A percentile compares a stretch with the other conserved stretches of the same genome.
phyloP scores from a whole-genome alignment of 1,139 yeast species.

The Candida glucosophila region DNA sequence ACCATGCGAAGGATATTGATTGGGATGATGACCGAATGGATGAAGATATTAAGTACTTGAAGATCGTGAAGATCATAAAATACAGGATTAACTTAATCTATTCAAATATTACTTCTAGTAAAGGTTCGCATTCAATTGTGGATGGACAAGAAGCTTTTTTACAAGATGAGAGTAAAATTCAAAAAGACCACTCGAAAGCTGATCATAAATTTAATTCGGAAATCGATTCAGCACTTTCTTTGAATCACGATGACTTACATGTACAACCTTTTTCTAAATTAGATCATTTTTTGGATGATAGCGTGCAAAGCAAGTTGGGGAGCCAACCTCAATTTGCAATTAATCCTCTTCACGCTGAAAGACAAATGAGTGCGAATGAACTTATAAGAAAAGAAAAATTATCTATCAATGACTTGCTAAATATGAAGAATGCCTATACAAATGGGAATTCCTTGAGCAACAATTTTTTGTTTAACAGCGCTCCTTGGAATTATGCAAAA shows the following conservation, averaged over 20 bases:
- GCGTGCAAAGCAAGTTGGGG: conserved; percentile 12
- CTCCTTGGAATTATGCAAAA: not conserved
- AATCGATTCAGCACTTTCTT: too few relatives aligned
- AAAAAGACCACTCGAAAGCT: too few relatives aligned
- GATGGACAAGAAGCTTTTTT: too few relatives aligned
- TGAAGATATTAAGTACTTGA: conserved; percentile 39
- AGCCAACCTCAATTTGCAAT: conserved; percentile 6
- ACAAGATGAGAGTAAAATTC: too few relatives aligned
- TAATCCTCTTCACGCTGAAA: not conserved
- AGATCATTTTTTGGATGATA: conserved; percentile 22
- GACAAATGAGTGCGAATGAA: conserved; percentile 6
- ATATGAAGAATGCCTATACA: conserved; percentile 9
- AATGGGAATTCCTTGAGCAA: conserved; percentile 1
- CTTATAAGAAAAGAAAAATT: conserved; percentile 26
- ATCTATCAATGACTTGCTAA: conserved; percentile 30
- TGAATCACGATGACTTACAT: too few relatives aligned
- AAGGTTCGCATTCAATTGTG: too few relatives aligned
- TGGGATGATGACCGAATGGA: conserved; percentile 47
- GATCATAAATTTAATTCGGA: too few relatives aligned
- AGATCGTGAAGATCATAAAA: conserved; percentile 34
- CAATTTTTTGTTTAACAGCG: not conserved
- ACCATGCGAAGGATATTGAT: conserved; percentile 21
- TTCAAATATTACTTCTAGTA: too few relatives aligned
- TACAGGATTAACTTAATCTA: conserved; percentile 20
- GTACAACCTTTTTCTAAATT: conserved; percentile 19